Evolutionary conservation across 2,329 filamentous ascomycete genomes (phyloP).

Genomic region (Alternaria triticina): DNA sequence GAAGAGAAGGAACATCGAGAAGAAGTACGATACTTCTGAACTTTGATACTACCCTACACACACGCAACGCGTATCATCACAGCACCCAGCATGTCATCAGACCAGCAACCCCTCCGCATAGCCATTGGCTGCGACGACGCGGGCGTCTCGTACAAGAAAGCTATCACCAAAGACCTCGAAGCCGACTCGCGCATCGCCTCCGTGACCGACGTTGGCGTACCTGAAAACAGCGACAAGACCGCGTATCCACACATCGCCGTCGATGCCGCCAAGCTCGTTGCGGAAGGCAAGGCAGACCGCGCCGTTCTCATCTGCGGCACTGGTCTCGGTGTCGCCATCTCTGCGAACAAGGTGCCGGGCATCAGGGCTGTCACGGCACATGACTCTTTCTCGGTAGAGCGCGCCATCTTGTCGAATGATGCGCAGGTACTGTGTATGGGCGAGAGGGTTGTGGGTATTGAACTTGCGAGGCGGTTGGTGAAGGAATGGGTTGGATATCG

Average conservation of each 20-base stretch:
- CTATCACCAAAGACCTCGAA: conserved; percentile 75
- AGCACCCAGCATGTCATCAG: conserved; percentile 12
- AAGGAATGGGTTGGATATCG: conserved; percentile 85
- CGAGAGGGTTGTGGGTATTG: conserved; percentile 80
- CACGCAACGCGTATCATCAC: not conserved
- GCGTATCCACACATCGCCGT: conserved; percentile 83
- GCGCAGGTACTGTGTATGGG: conserved; percentile 88
- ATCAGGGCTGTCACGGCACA: conserved; percentile 89
- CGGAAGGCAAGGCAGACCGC: conserved; percentile 71
- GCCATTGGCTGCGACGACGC: conserved; percentile 73
- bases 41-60: conserved; percentile 19
- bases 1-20: conserved; percentile 25
- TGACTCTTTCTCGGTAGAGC: conserved; percentile 83
- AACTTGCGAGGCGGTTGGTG: conserved; percentile 77
- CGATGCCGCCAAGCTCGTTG: conserved; percentile 70
- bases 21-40: conserved; percentile 43
- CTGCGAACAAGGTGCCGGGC: conserved; percentile 87
- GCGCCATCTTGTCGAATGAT: conserved; percentile 81
- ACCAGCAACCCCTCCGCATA: conserved; percentile 57
- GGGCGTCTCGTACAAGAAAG: conserved; percentile 78
- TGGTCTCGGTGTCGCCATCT: conserved; percentile 83
- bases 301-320: conserved; percentile 86
- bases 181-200: conserved; percentile 69
- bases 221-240: conserved; percentile 71
- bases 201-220: conserved; percentile 77